These are phyloP conservation scores for Solanum gracilifrons DNA, from an alignment of 257 asterid genomes.

Conservation along the genomic window DNA sequence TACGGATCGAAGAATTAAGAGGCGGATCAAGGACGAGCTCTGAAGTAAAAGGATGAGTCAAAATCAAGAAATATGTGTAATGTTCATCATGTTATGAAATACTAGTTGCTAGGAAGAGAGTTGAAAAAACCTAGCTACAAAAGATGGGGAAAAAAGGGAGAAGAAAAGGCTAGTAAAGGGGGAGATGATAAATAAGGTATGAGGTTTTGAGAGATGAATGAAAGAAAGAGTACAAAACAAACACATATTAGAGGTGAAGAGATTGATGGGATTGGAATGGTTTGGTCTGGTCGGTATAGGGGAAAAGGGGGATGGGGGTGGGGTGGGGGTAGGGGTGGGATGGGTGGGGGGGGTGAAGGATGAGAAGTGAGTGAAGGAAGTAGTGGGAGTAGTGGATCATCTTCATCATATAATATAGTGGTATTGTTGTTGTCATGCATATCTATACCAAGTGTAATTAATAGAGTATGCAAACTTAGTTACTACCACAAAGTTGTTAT, in stretches of 20 bases:
- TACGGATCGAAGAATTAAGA: conserved; percentile 4
- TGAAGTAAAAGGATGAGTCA: neutral
- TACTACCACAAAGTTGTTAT: neutral
- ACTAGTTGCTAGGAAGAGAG: neutral
- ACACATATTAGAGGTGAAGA: neutral
- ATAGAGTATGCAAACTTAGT: neutral
- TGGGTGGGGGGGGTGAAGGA: neutral
- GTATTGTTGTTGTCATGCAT: neutral
- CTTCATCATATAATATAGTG: neutral
- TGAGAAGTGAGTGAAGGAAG: neutral
- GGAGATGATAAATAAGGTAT: conserved; percentile 9
- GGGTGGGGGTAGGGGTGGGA: neutral
- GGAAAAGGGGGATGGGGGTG: neutral
- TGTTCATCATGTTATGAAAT: neutral
- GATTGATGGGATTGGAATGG: conserved; percentile 33
- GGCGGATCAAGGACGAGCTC: neutral
- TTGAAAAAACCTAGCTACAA: neutral
- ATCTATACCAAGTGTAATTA: neutral
- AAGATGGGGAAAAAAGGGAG: neutral
- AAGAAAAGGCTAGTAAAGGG: neutral
- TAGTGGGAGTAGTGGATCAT: neutral
- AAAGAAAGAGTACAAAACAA: conserved; percentile 21
- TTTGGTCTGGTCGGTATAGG: conserved; percentile 30
- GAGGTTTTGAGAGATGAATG: conserved; percentile 6
- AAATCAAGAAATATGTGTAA: conserved; percentile 7